Evolutionary conservation across 2,329 filamentous ascomycete genomes (phyloP).

Genomic region (Alternaria ethzedia): DNA sequence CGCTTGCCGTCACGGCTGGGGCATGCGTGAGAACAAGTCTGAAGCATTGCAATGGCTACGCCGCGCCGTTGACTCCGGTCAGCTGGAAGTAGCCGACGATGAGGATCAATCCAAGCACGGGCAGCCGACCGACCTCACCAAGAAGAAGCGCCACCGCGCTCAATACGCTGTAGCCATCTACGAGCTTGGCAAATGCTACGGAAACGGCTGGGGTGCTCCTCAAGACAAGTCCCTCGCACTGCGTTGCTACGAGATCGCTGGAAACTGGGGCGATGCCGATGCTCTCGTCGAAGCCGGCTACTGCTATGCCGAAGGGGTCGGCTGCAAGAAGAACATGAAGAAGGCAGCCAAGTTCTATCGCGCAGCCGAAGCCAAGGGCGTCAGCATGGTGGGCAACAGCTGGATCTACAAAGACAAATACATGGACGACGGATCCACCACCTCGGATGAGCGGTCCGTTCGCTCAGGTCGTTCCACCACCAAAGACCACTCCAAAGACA

Average conservation of each 20-base stretch:
- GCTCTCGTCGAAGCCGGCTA: slow-evolving; percentile 93
- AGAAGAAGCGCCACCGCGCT: slow-evolving; percentile 83
- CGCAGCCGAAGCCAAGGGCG: slow-evolving; percentile 87
- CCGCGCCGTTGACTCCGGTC: slow-evolving; percentile 85
- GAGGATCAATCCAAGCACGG: slow-evolving; percentile 69
- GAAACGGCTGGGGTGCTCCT: slow-evolving; percentile 97
- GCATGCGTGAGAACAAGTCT: slow-evolving; percentile 88
- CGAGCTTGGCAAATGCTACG: slow-evolving; percentile 92
- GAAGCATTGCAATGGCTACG: slow-evolving; percentile 93
- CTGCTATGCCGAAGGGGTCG: slow-evolving; percentile 92
- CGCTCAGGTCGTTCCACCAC: slow-evolving; percentile 54
- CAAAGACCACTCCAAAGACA: slow-evolving; percentile 50
- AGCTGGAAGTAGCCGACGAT: slow-evolving; percentile 82
- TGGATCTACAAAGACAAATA: slow-evolving; percentile 99
- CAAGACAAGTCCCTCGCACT: slow-evolving; percentile 88
- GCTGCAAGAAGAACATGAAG: slow-evolving; percentile 94
- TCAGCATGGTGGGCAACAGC: slow-evolving; percentile 98
- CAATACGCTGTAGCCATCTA: slow-evolving; percentile 97
- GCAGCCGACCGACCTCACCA: slow-evolving; percentile 68
- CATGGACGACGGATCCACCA: slow-evolving; percentile 59
- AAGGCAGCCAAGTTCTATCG: slow-evolving; percentile 92
- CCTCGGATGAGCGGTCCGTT: slow-evolving; percentile 51
- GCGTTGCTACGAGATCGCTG: slow-evolving; percentile 95
- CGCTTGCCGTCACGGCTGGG: slow-evolving; percentile 96
- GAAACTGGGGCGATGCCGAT: slow-evolving; percentile 93